Evolutionary conservation across 495 filamentous ascomycete genomes (phyloP).

Genomic region (Penicillium flavigenum): DNA sequence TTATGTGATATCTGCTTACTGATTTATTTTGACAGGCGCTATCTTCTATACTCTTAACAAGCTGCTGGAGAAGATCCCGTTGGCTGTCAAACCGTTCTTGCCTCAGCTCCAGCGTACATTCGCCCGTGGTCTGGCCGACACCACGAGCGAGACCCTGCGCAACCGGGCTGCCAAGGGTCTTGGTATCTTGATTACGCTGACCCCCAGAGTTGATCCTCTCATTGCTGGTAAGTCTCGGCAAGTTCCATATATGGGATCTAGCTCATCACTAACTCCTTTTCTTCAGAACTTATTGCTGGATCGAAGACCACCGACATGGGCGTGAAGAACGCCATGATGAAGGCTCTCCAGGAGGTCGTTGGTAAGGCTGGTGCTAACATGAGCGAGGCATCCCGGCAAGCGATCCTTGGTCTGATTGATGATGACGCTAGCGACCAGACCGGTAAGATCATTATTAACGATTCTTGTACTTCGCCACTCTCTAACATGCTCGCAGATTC

Average conservation of each 20-base stretch:
- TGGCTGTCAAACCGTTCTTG: slow-evolving; percentile 92
- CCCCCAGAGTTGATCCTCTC: slow-evolving; percentile 90
- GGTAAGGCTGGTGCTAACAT: slow-evolving; percentile 93
- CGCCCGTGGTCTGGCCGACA: slow-evolving; percentile 90
- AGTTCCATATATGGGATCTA: neutral
- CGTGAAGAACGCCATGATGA: slow-evolving; percentile 94
- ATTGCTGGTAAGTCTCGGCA: slow-evolving; percentile 50
- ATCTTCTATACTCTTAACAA: slow-evolving; percentile 94
- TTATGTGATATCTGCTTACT: slow-evolving; percentile 6
- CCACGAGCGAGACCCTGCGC: slow-evolving; percentile 83
- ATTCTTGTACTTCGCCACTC: neutral
- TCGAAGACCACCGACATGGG: slow-evolving; percentile 86
- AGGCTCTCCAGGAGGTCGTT: slow-evolving; percentile 92
- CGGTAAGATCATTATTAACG: slow-evolving; percentile 35
- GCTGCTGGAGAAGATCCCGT: slow-evolving; percentile 92
- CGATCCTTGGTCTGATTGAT: slow-evolving; percentile 84
- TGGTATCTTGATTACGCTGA: slow-evolving; percentile 93
- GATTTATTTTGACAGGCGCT: slow-evolving; percentile 55
- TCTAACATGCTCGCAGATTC: slow-evolving; percentile 41
- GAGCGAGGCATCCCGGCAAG: slow-evolving; percentile 80
- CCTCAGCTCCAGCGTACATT: slow-evolving; percentile 96
- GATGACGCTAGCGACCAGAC: slow-evolving; percentile 73
- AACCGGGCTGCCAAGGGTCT: slow-evolving; percentile 92
- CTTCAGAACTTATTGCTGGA: slow-evolving; percentile 80
- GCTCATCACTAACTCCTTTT: slow-evolving; percentile 7